Base-by-base conservation (phyloP, 371 early-diverging fungal genomes). In the Mortierella polycephala region DNA sequence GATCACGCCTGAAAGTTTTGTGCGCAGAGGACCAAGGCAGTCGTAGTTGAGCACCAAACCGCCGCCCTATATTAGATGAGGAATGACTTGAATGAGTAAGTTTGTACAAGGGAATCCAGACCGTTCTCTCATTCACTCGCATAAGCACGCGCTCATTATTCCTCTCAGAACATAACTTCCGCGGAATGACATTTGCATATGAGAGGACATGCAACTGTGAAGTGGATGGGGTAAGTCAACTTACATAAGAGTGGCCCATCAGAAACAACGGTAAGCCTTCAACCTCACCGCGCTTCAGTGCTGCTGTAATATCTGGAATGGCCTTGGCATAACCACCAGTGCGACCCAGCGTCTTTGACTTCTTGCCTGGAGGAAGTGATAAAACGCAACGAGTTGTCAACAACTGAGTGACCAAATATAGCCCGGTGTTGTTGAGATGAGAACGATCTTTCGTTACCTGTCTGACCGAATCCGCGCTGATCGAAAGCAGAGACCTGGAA, bases 181-280 rank as follows among this genome's bases (percentile, higher is more conserved):
- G 30, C 30, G 30, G 30, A 30, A 30, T 30, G 30, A 30, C 30
- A 30, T 30, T 30, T 30, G 30, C 30, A 30, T 30, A 30, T 30
- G 30, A 30, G 30, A 30, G 30, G 30, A 30, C 30, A 30, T 30
- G 30, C 30, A 4, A 30, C 4, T 30, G 30, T 30, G 30, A 30
- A 30, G 30, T 2, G 30, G 4, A 30, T 2, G 30, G 30, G 30
- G 30, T 30, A 30, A 30, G 30, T 30, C 14, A 20, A 45, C 74
- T 64, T 85, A 88, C 88, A 85, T 89, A 89, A 47, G 87, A 86
- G 59, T 91, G 91, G 5, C 91, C 92, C 82, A 90, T 85, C 16
- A 92, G 62, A 54, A 91, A 85, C 40, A 87, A 74, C 3, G 91
- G 90, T 5, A 84, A 47, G 20, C 81, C 83, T 16, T 81, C 63